Evolutionary conservation across 176 grass and related monocot species (phyloP).

Genomic region (Paspalum notatum): DNA sequence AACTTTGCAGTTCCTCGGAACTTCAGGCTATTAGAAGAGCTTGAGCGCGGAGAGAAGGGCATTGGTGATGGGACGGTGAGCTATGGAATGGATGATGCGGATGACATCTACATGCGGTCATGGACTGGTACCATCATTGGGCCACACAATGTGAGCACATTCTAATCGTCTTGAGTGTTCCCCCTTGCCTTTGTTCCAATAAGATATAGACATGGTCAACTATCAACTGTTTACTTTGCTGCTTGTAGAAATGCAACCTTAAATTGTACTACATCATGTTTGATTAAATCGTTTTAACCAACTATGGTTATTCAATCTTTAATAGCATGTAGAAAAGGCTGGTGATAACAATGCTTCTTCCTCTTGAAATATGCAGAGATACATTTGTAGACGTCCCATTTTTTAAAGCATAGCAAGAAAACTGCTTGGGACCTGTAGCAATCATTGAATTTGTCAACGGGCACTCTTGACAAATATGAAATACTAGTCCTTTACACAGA

Average conservation of each 20-base stretch:
- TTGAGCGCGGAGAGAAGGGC: slow-evolving; percentile 80
- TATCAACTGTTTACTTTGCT: neutral
- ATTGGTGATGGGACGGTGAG: slow-evolving; percentile 82
- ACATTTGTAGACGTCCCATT: neutral
- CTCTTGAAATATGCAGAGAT: too few species aligned
- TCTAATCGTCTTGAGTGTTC: neutral
- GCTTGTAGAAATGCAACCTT: neutral
- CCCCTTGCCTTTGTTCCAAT: neutral
- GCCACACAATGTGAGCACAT: slow-evolving; percentile 64
- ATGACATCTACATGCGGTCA: slow-evolving; percentile 84
- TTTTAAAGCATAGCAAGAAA: neutral
- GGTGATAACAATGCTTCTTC: neutral
- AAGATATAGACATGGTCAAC: neutral
- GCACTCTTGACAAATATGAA: too few species aligned
- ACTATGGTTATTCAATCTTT: neutral
- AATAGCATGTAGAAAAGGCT: neutral
- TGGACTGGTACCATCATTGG: slow-evolving; percentile 89
- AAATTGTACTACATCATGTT: neutral
- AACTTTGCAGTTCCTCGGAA: slow-evolving; percentile 71
- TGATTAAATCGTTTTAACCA: slow-evolving; percentile 1
- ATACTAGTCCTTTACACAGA: neutral
- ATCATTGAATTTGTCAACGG: neutral
- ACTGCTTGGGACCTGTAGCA: neutral
- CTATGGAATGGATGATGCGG: slow-evolving; percentile 84
- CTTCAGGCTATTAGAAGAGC: slow-evolving; percentile 82